A percentile compares a stretch with the other conserved stretches of the same genome.
Evolutionary conservation across 2,329 filamentous ascomycete species (phyloP).

Genomic region (Aspergillus udagawae): DNA sequence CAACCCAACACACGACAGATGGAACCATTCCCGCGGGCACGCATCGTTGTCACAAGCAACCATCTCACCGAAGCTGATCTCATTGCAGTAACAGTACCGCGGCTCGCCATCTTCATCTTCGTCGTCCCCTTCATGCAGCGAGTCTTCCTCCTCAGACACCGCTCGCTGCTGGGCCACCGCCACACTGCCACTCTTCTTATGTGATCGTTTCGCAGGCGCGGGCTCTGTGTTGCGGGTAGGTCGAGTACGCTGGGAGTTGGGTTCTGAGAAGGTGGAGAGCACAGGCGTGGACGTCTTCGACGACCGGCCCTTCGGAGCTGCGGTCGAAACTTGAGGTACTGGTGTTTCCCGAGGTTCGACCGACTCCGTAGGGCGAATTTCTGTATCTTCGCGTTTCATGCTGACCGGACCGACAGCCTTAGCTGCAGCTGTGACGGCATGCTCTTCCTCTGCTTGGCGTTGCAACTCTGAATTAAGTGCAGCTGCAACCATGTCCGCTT

Average conservation of each 20-base stretch:
- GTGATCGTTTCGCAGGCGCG: constrained; percentile 31
- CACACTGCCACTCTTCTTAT: constrained; percentile 30
- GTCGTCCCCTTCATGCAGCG: constrained; percentile 50
- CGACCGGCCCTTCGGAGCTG: constrained; percentile 30
- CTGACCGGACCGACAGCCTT: constrained; percentile 19
- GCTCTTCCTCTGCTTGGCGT: constrained; percentile 27
- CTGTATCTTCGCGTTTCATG: constrained; percentile 34
- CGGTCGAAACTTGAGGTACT: constrained; percentile 7
- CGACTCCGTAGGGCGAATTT: constrained; percentile 27
- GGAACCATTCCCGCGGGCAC: constrained; percentile 77
- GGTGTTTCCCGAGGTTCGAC: constrained; percentile 33
- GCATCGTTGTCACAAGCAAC: constrained; percentile 72
- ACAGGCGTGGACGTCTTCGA: constrained; percentile 42
- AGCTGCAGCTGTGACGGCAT: constrained; percentile 9
- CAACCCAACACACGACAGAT: constrained; percentile 74
- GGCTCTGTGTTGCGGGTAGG: constrained; percentile 34
- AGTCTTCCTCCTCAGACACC: constrained; percentile 42
- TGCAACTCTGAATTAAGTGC: constrained; percentile 36
- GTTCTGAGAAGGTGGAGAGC: constrained; percentile 33
- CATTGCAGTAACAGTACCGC: constrained; percentile 74
- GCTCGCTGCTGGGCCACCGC: constrained; percentile 23
- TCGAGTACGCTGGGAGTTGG: constrained; percentile 27
- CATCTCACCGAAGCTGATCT: constrained; percentile 80
- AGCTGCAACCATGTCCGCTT: constrained; percentile 19
- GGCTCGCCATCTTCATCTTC: constrained; percentile 67